These are phyloP conservation scores for Polyplosphaeria fusca DNA, from an alignment of 495 filamentous ascomycete species.

Conservation along the genomic window DNA sequence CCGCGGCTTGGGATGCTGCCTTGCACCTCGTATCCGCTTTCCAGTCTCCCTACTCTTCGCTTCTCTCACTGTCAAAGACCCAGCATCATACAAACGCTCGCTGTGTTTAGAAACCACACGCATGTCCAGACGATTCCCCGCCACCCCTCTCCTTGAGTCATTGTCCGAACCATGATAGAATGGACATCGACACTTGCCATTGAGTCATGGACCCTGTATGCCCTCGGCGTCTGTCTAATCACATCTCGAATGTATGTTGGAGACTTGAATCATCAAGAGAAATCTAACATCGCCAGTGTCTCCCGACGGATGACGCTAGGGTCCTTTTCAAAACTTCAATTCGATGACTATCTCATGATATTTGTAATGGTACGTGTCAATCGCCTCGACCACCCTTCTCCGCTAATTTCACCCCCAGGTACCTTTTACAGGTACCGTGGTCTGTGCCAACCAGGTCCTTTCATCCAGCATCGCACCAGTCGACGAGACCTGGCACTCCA, in stretches of 20 bases:
- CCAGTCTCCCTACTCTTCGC: no score
- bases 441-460: conserved; percentile 55
- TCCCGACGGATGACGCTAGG: conserved; percentile 46
- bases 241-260: conserved; percentile 37
- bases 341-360: conserved; percentile 61
- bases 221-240: conserved; percentile 42
- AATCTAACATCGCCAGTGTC: no score
- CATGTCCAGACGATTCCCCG: no score
- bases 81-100: no score
- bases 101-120: no score
- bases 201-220: conserved; percentile 53
- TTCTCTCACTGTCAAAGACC: no score
- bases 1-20: background rate
- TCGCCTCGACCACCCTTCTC: background rate
- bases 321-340: conserved; percentile 47
- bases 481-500: conserved; percentile 55
- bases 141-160: no score
- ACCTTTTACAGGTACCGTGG: conserved; percentile 46
- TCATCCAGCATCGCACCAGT: conserved; percentile 4
- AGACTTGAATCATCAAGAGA: no score
- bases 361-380: conserved; percentile 43
- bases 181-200: conserved; percentile 26
- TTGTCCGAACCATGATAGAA: conserved; percentile 2
- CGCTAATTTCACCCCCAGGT: conserved; percentile 10
- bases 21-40: background rate